Evolutionary conservation across 116 monocot genomes (phyloP).

Genomic region (Cymodocea nodosa): DNA sequence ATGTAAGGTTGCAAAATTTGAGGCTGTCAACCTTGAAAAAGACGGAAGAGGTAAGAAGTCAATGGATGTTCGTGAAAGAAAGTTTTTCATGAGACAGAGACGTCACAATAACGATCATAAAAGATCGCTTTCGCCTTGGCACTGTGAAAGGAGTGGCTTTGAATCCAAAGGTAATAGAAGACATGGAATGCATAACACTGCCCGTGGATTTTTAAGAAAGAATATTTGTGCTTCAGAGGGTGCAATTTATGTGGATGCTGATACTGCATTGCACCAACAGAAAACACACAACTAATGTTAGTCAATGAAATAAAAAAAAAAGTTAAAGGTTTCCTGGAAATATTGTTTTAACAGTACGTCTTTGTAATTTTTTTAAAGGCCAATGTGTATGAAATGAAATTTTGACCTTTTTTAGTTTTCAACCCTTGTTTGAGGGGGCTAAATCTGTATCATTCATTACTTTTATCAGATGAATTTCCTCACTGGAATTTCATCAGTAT

Average conservation of each 20-base stretch:
- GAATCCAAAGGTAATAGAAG: conserved; percentile 1
- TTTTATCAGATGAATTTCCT: not conserved
- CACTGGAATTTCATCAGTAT: not conserved
- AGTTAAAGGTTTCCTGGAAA: not conserved
- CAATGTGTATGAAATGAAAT: conserved; percentile 6
- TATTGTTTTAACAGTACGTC: not conserved
- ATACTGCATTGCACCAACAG: conserved; percentile 1
- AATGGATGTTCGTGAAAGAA: not conserved
- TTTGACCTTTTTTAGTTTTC: not conserved
- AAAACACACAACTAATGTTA: conserved; percentile 1
- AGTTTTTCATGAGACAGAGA: not conserved
- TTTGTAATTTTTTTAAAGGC: not conserved
- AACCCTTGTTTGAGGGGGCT: not conserved
- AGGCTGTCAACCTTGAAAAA: not conserved
- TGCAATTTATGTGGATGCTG: not conserved
- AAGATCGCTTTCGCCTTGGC: conserved; percentile 3
- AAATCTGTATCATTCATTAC: not conserved
- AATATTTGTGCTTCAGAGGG: not conserved
- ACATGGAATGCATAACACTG: not conserved
- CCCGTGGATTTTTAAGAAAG: not conserved
- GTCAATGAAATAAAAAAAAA: not conserved
- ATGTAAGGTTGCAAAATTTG: not conserved
- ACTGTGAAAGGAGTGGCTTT: conserved; percentile 4
- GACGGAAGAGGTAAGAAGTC: not conserved
- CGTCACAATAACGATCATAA: not conserved